Conservation (phyloP, 495 filamentous ascomycete genomes). For the Sporormia fimetaria region DNA sequence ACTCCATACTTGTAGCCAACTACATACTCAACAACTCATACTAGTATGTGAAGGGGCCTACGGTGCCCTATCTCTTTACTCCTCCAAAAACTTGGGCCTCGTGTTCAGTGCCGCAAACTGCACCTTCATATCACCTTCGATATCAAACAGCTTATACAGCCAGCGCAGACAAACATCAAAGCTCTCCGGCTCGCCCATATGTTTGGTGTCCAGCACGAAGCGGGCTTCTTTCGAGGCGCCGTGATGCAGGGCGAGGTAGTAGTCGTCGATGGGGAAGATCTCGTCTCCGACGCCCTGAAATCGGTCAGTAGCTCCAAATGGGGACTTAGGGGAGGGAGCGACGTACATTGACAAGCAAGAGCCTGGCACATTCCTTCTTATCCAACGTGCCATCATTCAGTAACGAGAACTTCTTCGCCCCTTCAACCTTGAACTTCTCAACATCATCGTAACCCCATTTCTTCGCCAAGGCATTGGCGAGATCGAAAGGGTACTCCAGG, state of each 20-base stretch:
- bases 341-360: constrained; percentile 58
- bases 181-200: constrained; percentile 37
- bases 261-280: constrained; percentile 71
- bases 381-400: constrained; percentile 58
- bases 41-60: too few species aligned
- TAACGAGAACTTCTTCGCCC: constrained; percentile 60
- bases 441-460: constrained; percentile 58
- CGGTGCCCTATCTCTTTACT: too few species aligned
- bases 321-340: not conserved
- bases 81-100: too few species aligned
- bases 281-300: constrained; percentile 55
- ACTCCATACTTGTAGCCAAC: too few species aligned
- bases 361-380: constrained; percentile 44
- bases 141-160: constrained; percentile 33
- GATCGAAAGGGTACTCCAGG: constrained; percentile 66
- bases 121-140: constrained; percentile 30
- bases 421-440: constrained; percentile 49
- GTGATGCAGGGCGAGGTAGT: constrained; percentile 53
- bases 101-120: too few species aligned
- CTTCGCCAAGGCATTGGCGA: constrained; percentile 52
- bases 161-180: constrained; percentile 35
- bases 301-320: not conserved
- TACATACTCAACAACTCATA: too few species aligned
- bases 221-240: constrained; percentile 62
- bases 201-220: constrained; percentile 29